Percentiles rank a stretch among this genome's conserved stretches.
Evolutionary conservation across 2,329 filamentous ascomycete genomes (phyloP).

Genomic region (Colletotrichum eremochloae): DNA sequence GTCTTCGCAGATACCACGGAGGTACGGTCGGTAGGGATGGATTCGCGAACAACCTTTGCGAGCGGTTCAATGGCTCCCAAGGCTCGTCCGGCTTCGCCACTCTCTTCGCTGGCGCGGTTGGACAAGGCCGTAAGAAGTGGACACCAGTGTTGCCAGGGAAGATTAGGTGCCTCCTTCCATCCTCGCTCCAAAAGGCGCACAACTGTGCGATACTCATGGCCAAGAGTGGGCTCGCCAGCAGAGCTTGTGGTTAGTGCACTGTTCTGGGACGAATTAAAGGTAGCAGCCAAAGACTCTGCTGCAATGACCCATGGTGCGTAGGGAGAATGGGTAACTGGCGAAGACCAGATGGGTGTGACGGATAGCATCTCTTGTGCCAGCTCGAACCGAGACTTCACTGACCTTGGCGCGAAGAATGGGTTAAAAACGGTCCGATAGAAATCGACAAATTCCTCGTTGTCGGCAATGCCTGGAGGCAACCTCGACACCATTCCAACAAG

Average conservation of each 20-base stretch:
- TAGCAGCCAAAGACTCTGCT: constrained; percentile 51
- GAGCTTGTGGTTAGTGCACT: constrained; percentile 57
- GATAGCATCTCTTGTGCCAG: constrained; percentile 66
- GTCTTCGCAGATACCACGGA: constrained; percentile 46
- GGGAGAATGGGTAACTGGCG: constrained; percentile 59
- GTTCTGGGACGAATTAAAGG: constrained; percentile 53
- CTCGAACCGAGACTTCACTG: constrained; percentile 58
- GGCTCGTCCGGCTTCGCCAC: constrained; percentile 76
- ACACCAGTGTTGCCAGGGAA: constrained; percentile 63
- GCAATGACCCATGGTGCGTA: constrained; percentile 67
- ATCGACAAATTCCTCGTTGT: constrained; percentile 60
- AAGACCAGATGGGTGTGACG: constrained; percentile 51
- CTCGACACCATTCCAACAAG: constrained; percentile 73
- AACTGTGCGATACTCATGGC: constrained; percentile 78
- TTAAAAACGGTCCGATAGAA: constrained; percentile 67
- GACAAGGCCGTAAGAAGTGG: constrained; percentile 70
- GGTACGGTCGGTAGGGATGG: constrained; percentile 44
- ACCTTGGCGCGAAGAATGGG: constrained; percentile 70
- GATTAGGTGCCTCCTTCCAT: constrained; percentile 61
- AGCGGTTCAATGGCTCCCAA: constrained; percentile 79
- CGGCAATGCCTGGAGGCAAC: constrained; percentile 60
- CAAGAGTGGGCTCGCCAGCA: constrained; percentile 61
- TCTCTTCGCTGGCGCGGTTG: constrained; percentile 69
- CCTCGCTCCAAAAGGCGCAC: constrained; percentile 77
- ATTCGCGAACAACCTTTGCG: constrained; percentile 66